Percentiles rank a stretch among this genome's conserved stretches.
Conservation (phyloP, 179 eudicot genomes). For the Pouteria campechiana region DNA sequence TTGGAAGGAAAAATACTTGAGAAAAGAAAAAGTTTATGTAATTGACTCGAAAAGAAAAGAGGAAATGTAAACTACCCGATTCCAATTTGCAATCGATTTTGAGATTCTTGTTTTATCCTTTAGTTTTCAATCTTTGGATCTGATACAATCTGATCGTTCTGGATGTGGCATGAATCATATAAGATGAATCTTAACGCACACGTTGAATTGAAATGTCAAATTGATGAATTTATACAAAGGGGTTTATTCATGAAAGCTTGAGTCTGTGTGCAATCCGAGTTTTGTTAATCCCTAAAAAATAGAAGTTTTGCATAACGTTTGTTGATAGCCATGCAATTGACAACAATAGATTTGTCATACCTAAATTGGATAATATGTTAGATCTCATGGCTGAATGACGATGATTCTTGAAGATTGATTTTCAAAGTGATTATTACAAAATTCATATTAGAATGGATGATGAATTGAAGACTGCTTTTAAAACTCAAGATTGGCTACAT, state of each 20-base stretch:
- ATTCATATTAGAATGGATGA: background rate
- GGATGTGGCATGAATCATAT: too few species aligned
- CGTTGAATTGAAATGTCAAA: slow-evolving; percentile 1
- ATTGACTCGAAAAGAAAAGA: too few species aligned
- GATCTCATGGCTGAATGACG: background rate
- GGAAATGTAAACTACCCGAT: too few species aligned
- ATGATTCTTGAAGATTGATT: background rate
- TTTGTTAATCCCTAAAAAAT: background rate
- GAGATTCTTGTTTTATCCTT: too few species aligned
- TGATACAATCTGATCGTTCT: too few species aligned
- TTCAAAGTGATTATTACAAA: background rate
- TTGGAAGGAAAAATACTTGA: too few species aligned
- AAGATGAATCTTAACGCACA: background rate
- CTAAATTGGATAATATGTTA: too few species aligned
- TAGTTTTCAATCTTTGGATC: slow-evolving; percentile 1
- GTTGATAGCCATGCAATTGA: background rate
- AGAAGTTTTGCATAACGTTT: background rate
- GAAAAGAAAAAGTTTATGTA: too few species aligned
- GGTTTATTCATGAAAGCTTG: background rate
- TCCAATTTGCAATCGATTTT: too few species aligned
- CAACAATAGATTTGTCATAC: background rate
- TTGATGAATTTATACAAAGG: background rate
- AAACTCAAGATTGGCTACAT: background rate
- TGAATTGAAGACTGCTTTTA: slow-evolving; percentile 3
- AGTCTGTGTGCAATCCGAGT: background rate